Conservation (phyloP, 805 yeast species). For the Hanseniaspora meyeri region DNA sequence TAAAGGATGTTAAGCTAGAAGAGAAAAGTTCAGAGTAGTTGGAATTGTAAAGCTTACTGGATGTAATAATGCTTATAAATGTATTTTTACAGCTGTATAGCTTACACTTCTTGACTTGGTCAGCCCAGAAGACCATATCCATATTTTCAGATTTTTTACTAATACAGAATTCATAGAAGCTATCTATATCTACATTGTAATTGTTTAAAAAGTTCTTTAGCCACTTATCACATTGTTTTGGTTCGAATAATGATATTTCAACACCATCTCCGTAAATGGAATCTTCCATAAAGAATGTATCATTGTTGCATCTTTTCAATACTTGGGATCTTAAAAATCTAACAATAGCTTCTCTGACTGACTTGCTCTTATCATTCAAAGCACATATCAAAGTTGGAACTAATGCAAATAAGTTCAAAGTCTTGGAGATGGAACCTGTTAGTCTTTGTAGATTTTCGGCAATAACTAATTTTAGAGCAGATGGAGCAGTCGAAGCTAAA, state of each 20-base stretch:
- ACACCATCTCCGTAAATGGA: slow-evolving; percentile 43
- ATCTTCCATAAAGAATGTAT: slow-evolving; percentile 39
- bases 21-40: slow-evolving; percentile 39
- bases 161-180: slow-evolving; percentile 33
- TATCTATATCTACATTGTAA: slow-evolving; percentile 39
- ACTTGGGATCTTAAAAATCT: slow-evolving; percentile 31
- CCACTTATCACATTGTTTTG: slow-evolving; percentile 48
- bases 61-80: slow-evolving; percentile 36
- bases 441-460: slow-evolving; percentile 32
- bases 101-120: slow-evolving; percentile 46
- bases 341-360: slow-evolving; percentile 36
- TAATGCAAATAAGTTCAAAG: slow-evolving; percentile 38
- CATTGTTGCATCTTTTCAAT: slow-evolving; percentile 25
- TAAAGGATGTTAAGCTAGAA: slow-evolving; percentile 35
- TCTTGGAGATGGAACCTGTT: slow-evolving; percentile 28
- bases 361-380: slow-evolving; percentile 37
- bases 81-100: slow-evolving; percentile 46
- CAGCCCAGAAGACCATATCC: slow-evolving; percentile 50
- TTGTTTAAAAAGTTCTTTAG: slow-evolving; percentile 33
- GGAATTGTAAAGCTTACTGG: slow-evolving; percentile 21
- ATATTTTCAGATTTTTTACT: slow-evolving; percentile 48
- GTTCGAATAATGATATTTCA: slow-evolving; percentile 35
- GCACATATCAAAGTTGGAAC: slow-evolving; percentile 49
- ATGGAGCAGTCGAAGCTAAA: slow-evolving; percentile 47
- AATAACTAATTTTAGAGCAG: slow-evolving; percentile 41